Evolutionary conservation across 2,329 filamentous ascomycete species (phyloP).

Genomic region (Colletotrichum euphorbiae): DNA sequence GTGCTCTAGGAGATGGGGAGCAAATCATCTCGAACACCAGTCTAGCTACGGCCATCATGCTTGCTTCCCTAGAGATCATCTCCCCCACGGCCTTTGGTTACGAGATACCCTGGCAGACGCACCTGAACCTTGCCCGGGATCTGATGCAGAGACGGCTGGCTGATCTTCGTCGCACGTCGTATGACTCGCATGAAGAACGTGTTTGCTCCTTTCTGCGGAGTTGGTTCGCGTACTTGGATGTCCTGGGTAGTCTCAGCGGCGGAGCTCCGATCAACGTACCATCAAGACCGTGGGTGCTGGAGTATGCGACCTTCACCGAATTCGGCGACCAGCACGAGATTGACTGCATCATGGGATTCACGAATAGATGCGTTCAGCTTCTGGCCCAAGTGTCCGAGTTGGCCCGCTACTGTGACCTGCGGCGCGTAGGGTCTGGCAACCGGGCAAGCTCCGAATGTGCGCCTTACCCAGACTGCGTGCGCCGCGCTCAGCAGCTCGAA

Average conservation of each 20-base stretch:
- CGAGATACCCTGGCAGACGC: conserved; percentile 83
- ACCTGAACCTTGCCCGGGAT: conserved; percentile 79
- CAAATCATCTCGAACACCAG: conserved; percentile 77
- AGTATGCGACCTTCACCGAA: conserved; percentile 62
- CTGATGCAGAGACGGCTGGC: conserved; percentile 74
- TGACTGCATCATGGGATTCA: conserved; percentile 86
- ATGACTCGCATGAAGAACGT: conserved; percentile 63
- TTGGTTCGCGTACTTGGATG: conserved; percentile 88
- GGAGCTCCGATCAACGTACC: conserved; percentile 62
- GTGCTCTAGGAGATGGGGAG: conserved; percentile 71
- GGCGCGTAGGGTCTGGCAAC: conserved; percentile 66
- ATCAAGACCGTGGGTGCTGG: conserved; percentile 63
- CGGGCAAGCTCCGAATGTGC: conserved; percentile 62
- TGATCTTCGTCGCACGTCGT: conserved; percentile 47
- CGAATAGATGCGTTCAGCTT: conserved; percentile 75
- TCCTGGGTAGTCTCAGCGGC: conserved; percentile 78
- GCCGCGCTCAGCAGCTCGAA: conserved; percentile 70
- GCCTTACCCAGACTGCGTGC: conserved; percentile 65
- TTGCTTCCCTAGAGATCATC: conserved; percentile 85
- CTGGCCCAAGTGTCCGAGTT: conserved; percentile 79
- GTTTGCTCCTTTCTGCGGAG: conserved; percentile 80
- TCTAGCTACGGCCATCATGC: conserved; percentile 85
- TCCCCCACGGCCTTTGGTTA: conserved; percentile 85
- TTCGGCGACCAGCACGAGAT: conserved; percentile 73
- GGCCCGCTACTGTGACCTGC: conserved; percentile 74